Conservation (phyloP, 495 filamentous ascomycete species). For the Neurospora cerealis region DNA sequence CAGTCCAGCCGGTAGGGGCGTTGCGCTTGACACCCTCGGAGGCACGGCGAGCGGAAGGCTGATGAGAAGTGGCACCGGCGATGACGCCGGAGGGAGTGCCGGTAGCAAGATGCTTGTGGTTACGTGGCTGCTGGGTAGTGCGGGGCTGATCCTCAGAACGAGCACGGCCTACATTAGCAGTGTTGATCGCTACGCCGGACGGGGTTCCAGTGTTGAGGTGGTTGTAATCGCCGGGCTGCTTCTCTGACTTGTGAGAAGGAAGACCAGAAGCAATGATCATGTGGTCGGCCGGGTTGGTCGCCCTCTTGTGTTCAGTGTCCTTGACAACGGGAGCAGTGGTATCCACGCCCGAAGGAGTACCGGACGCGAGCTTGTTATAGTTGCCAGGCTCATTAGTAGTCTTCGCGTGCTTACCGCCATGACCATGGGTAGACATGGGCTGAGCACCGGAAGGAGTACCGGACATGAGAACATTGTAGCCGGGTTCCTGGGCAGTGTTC, state of each 20-base stretch:
- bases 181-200: slow-evolving; percentile 17
- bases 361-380: slow-evolving; percentile 13
- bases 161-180: neutral
- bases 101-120: neutral
- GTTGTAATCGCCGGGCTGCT: slow-evolving; percentile 16
- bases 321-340: neutral
- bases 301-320: neutral
- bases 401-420: neutral
- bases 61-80: neutral
- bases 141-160: neutral
- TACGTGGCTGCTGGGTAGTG: neutral
- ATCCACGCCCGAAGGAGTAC: slow-evolving; percentile 16
- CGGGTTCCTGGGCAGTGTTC: neutral
- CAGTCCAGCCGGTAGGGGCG: neutral
- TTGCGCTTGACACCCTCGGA: neutral
- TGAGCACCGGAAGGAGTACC: neutral
- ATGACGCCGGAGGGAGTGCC: neutral
- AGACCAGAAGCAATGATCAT: neutral
- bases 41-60: neutral
- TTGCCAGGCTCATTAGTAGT: slow-evolving; percentile 8
- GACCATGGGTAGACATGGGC: neutral
- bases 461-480: neutral
- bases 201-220: slow-evolving; percentile 20
- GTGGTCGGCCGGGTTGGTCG: neutral
- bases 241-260: neutral